These are phyloP conservation scores for Sophora flavescens DNA, from an alignment of 306 rosid genomes.

Conservation along the genomic window DNA sequence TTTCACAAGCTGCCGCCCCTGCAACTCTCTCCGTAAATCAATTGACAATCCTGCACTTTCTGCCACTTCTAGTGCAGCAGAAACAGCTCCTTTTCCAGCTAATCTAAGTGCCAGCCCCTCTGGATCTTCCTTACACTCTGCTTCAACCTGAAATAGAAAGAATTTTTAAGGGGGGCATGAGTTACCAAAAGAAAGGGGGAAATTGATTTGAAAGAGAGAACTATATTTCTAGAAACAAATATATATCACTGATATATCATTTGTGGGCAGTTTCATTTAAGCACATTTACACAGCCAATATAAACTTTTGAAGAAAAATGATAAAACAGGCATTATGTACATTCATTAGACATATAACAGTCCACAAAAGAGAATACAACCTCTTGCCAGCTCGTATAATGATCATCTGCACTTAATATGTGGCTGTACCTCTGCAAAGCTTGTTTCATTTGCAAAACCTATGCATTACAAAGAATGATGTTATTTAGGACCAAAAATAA, in stretches of 20 bases:
- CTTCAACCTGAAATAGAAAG: constrained; percentile 80
- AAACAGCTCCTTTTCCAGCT: constrained; percentile 98
- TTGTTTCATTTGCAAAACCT: constrained; percentile 87
- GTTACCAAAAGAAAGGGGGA: constrained; percentile 2
- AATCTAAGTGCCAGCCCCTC: constrained; percentile 97
- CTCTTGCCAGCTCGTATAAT: constrained; percentile 96
- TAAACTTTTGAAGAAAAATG: constrained; percentile 29
- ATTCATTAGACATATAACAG: constrained; percentile 30
- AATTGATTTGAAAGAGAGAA: constrained; percentile 5
- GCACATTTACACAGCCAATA: constrained; percentile 26
- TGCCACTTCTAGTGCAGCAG: constrained; percentile 98
- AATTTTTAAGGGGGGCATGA: constrained; percentile 8
- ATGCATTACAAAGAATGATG: constrained; percentile 50
- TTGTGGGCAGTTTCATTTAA: constrained; percentile 31
- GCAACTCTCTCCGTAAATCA: constrained; percentile 92
- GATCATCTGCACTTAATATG: constrained; percentile 90
- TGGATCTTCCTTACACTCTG: constrained; percentile 96
- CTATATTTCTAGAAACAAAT: background rate
- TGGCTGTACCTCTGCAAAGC: constrained; percentile 92
- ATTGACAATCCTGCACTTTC: constrained; percentile 93
- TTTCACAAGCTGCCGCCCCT: constrained; percentile 98
- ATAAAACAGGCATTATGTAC: constrained; percentile 24
- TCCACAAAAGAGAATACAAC: constrained; percentile 52
- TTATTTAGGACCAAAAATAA: constrained; percentile 44
- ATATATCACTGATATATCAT: constrained; percentile 3